Evolutionary conservation across 306 rosid species (phyloP), one percentile per base, ranked within the genome.

Genomic region (Herpetospermum pedunculosum): DNA sequence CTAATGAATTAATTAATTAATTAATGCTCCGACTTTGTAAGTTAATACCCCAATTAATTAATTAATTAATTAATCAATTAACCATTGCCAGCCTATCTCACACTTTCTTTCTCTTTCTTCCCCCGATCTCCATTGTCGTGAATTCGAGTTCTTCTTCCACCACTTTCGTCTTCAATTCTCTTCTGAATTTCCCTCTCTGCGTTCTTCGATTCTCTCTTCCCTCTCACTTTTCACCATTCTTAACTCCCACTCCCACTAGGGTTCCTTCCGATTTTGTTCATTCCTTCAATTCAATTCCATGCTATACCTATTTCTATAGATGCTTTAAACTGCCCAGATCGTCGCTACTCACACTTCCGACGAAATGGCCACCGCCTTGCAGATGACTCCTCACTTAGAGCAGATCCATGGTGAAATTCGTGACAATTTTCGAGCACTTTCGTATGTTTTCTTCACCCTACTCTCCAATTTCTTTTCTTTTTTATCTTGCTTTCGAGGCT

Each of bases 401-500:
- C 99, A 91, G 97, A 95, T 91, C 96, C 96, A 95, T 52, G 96
- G 97, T 26, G 96, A 95, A 89, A 95, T 95, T 83, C 91, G 83
- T 69, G 99, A 95, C 75, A 63, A 85, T 81, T 87, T 91, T 67
- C 99, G 97, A 16, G 91, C 92, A 67, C 96, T 95, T 15, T 84
- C 97, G 99, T 95, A 87, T 77, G 97, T 77, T 67, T 35, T 62
- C 30, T 26, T 29, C 2, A 52, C 13, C 54, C 3, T 26, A 48
- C 52, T 35, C 18, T 76, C 8, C 0, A 2, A 10, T 38, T 58
- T 40, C 14, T 0, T 12, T 7, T 1, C 2, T 43, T 1, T 69
- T 43, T 16, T 29, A 19, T 49, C 34, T 43, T 3, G 10, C 19
- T 14, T 40, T 67, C 2, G 52, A 7, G 49, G 53, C 7, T 15